Conservation (phyloP, 108 stramenopile genomes). For the Skeletonema grethae region DNA sequence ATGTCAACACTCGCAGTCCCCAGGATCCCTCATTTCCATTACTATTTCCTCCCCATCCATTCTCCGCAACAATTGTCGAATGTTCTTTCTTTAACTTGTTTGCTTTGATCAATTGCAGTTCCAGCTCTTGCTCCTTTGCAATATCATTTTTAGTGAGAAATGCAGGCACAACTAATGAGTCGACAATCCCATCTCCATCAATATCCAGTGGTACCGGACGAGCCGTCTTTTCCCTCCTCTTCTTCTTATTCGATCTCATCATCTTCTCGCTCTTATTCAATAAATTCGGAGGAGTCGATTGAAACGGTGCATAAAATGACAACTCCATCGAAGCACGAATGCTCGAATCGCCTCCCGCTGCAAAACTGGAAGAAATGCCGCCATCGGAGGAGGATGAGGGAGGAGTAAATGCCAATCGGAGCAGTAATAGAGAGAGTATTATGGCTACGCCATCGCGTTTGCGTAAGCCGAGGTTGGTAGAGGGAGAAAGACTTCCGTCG, state of each 20-base stretch:
- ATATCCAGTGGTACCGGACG: conserved; percentile 69
- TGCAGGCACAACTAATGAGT: conserved; percentile 66
- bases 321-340: conserved; percentile 60
- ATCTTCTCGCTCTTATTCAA: background rate
- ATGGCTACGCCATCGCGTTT: conserved; percentile 38
- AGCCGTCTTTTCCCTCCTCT: conserved; percentile 20
- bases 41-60: conserved; percentile 13
- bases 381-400: background rate
- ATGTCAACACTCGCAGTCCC: conserved; percentile 63
- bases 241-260: background rate
- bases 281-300: conserved; percentile 30
- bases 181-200: conserved; percentile 82
- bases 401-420: conserved; percentile 44
- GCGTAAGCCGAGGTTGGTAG: conserved; percentile 13
- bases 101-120: background rate
- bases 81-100: conserved; percentile 19
- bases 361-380: conserved; percentile 3
- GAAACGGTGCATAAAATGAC: conserved; percentile 62
- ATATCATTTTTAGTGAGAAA: conserved; percentile 26
- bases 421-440: conserved; percentile 29
- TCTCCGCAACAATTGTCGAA: background rate
- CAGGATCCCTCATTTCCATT: conserved; percentile 38
- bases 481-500: conserved; percentile 10
- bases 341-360: conserved; percentile 15
- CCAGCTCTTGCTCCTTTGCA: conserved; percentile 13